phyloP scores from a whole-genome alignment of 352 stramenopile species.

The Blastocystis sp. region DNA sequence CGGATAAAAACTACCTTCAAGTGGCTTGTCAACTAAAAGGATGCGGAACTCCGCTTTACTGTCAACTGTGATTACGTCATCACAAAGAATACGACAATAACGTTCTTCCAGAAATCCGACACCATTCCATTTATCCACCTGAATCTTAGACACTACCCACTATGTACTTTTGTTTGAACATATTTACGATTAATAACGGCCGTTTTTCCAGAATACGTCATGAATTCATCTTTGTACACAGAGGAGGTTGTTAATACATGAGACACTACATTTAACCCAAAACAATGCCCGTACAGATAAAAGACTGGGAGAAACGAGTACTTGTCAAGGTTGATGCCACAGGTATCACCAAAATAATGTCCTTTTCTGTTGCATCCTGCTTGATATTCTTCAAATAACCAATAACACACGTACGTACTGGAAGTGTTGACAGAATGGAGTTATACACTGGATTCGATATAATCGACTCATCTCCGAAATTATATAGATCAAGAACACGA shows the following conservation, averaged over 20 bases:
- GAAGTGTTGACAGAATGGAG: background rate
- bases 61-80: conserved; percentile 30
- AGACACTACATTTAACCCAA: background rate
- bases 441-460: conserved; percentile 39
- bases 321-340: background rate
- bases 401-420: background rate
- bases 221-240: conserved; percentile 42
- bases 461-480: conserved; percentile 41
- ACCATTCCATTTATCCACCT: conserved; percentile 43
- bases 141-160: background rate
- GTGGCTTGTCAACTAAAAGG: conserved; percentile 36
- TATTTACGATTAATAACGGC: background rate
- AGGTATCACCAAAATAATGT: conserved; percentile 11
- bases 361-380: background rate
- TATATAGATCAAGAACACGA: conserved; percentile 41
- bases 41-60: conserved; percentile 7
- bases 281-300: background rate
- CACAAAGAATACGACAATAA: conserved; percentile 24
- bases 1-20: conserved; percentile 13
- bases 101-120: conserved; percentile 17
- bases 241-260: background rate
- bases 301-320: background rate
- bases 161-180: background rate
- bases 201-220: conserved; percentile 48
- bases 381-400: conserved; percentile 1